Evolutionary conservation across 192 early-diverging fungal genomes (phyloP).

Genomic region (Mortierella alpina): DNA sequence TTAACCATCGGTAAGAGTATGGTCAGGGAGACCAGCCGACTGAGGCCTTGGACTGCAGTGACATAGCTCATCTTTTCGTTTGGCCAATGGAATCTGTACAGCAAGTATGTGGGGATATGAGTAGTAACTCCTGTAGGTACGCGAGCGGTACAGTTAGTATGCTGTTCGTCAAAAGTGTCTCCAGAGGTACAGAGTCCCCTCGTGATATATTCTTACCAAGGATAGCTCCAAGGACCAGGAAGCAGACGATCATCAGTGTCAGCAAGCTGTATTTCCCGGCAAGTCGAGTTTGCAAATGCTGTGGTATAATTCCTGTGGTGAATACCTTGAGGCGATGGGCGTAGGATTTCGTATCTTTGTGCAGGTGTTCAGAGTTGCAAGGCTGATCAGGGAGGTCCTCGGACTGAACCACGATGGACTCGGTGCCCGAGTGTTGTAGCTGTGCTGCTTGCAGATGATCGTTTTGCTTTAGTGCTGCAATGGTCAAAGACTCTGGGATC

Average conservation of each 20-base stretch:
- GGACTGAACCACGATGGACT: background rate
- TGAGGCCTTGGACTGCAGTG: conserved; percentile 27
- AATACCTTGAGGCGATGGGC: background rate
- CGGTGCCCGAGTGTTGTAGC: background rate
- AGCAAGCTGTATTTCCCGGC: conserved; percentile 40
- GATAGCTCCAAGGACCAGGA: conserved; percentile 12
- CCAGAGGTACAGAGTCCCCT: no score
- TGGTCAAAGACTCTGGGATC: conserved; percentile 35
- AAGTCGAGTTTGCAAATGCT: conserved; percentile 20
- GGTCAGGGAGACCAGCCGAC: conserved; percentile 23
- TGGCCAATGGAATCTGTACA: conserved; percentile 32
- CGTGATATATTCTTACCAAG: conserved; percentile 5
- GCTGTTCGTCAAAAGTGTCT: no score
- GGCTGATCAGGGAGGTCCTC: background rate
- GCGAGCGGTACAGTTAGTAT: no score
- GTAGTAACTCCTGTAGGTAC: background rate
- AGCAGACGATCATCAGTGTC: conserved; percentile 18
- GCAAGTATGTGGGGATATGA: conserved; percentile 15
- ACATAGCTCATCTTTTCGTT: conserved; percentile 10
- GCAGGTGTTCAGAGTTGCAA: background rate
- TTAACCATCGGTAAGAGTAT: conserved; percentile 26
- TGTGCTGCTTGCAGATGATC: background rate
- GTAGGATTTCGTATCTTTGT: background rate
- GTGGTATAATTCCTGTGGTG: background rate
- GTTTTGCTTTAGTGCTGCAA: background rate